phyloP scores from a whole-genome alignment of 768 basidiomycete genomes.

The Polyporus arcularius region DNA sequence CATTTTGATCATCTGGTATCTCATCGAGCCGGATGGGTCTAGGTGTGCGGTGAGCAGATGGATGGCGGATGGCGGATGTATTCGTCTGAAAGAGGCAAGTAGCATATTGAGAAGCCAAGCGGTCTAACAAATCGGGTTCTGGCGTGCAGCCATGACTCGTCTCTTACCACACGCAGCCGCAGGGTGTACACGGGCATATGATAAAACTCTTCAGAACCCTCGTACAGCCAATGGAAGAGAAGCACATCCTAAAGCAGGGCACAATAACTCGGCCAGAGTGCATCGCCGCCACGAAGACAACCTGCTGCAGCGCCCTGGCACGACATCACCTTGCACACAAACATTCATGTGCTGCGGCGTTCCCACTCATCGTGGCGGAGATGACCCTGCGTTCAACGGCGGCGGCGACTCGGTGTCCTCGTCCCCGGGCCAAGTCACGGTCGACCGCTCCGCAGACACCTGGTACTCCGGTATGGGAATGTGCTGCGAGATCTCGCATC shows the following conservation, averaged over 20 bases:
- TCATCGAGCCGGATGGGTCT: conserved; percentile 8
- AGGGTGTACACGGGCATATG: conserved; percentile 9
- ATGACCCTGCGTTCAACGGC: conserved; percentile 5
- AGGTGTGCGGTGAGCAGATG: not conserved
- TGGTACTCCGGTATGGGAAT: conserved; percentile 22
- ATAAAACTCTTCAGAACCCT: conserved; percentile 12
- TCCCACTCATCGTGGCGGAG: conserved; percentile 3
- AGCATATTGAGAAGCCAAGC: conserved; percentile 2
- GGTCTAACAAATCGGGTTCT: not conserved
- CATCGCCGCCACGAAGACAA: conserved; percentile 2
- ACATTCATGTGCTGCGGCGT: conserved; percentile 20
- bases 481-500: conserved; percentile 6
- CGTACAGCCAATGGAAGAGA: conserved; percentile 12
- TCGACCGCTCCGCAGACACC: conserved; percentile 50
- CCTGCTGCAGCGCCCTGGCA: not conserved
- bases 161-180: conserved; percentile 4
- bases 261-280: conserved; percentile 7
- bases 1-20: conserved; percentile 12
- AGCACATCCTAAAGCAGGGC: conserved; percentile 4
- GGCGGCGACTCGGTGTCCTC: conserved; percentile 6
- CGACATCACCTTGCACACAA: not conserved
- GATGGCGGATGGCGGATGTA: not conserved
- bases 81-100: conserved; percentile 8
- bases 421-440: conserved; percentile 30
- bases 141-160: not conserved